A percentile compares a stretch with the other conserved stretches of the same genome.
phyloP scores from a whole-genome alignment of 805 yeast genomes.

The Middelhovenomyces tepae region DNA sequence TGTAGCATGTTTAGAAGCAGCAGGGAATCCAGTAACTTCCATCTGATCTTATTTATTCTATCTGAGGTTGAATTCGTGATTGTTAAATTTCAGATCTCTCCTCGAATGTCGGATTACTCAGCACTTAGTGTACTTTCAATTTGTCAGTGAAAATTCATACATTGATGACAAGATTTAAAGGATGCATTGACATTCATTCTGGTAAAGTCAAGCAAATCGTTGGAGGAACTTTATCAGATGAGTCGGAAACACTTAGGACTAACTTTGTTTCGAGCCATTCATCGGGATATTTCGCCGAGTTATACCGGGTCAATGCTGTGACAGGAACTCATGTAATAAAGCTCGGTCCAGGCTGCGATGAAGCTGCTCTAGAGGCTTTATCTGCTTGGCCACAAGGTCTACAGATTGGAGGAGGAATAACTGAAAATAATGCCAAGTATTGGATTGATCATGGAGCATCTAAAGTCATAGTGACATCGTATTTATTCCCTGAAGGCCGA shows the following conservation, averaged over 20 bases:
- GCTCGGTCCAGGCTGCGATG: constrained; percentile 75
- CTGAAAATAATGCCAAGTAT: constrained; percentile 52
- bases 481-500: constrained; percentile 65
- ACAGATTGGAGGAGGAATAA: constrained; percentile 94
- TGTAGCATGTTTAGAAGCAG: constrained; percentile 6
- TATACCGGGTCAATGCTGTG: constrained; percentile 54
- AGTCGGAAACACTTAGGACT: constrained; percentile 41
- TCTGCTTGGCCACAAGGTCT: constrained; percentile 60
- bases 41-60: too few species aligned
- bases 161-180: constrained; percentile 89
- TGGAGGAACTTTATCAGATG: constrained; percentile 72
- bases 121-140: too few species aligned
- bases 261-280: constrained; percentile 75
- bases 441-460: constrained; percentile 74
- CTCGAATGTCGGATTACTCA: too few species aligned
- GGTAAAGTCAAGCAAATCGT: constrained; percentile 97
- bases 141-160: too few species aligned
- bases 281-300: constrained; percentile 61
- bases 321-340: constrained; percentile 88
- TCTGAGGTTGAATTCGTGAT: too few species aligned
- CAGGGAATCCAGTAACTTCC: neutral
- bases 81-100: too few species aligned
- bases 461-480: constrained; percentile 87
- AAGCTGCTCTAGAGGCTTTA: constrained; percentile 72
- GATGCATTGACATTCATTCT: constrained; percentile 90